Percentiles rank a stretch among this genome's conserved stretches.
These are phyloP conservation scores for Ganoderma sinense DNA, from an alignment of 1,284 basidiomycete genomes.

Conservation along the genomic window DNA sequence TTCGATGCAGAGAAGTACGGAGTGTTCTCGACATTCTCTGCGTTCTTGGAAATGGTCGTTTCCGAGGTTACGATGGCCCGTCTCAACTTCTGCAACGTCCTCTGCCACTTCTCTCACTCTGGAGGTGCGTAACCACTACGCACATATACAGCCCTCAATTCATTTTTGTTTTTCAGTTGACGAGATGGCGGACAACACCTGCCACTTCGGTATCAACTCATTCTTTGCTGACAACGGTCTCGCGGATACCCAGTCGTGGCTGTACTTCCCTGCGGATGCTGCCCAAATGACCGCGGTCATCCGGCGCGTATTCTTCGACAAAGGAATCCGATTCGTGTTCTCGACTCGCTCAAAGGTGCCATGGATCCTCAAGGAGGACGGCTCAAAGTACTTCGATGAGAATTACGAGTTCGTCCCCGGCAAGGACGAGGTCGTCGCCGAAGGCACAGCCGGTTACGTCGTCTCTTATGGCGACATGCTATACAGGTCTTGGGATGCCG, in stretches of 20 bases:
- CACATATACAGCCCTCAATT: not conserved
- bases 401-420: constrained; percentile 83
- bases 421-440: constrained; percentile 78
- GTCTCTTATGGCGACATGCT: constrained; percentile 86
- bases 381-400: constrained; percentile 71
- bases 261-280: constrained; percentile 88
- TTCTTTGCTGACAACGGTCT: constrained; percentile 89
- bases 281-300: constrained; percentile 83
- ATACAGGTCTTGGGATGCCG: constrained; percentile 83
- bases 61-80: constrained; percentile 92
- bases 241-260: constrained; percentile 75
- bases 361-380: constrained; percentile 82
- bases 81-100: constrained; percentile 84
- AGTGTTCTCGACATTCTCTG: constrained; percentile 88
- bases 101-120: constrained; percentile 88
- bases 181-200: constrained; percentile 89
- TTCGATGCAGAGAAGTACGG: constrained; percentile 78
- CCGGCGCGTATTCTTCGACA: constrained; percentile 80
- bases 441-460: constrained; percentile 79
- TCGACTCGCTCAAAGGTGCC: constrained; percentile 89
- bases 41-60: constrained; percentile 88
- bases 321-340: constrained; percentile 84
- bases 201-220: constrained; percentile 84
- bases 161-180: constrained; percentile 52
- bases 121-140: constrained; percentile 55